Evolutionary conservation across 495 filamentous ascomycete genomes (phyloP).

Genomic region (Oleoguttula mirabilis): DNA sequence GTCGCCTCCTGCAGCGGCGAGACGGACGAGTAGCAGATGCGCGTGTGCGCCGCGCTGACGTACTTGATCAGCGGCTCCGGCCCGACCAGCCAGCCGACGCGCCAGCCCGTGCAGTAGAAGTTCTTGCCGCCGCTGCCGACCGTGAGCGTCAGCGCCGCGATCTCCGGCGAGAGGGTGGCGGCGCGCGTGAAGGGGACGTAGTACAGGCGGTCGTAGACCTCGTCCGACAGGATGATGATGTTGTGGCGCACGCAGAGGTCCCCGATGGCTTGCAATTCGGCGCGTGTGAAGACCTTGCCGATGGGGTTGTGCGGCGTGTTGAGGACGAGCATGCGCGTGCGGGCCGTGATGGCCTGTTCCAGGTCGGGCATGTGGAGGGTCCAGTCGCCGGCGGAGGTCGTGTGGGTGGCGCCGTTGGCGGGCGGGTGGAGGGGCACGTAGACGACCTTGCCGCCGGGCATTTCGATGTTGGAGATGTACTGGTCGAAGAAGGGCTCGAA

Average conservation of each 20-base stretch:
- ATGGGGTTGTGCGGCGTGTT: slow-evolving; percentile 86
- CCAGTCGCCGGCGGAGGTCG: slow-evolving; percentile 79
- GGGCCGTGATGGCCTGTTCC: slow-evolving; percentile 69
- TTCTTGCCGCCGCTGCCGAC: slow-evolving; percentile 95
- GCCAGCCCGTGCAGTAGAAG: slow-evolving; percentile 96
- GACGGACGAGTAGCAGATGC: slow-evolving; percentile 91
- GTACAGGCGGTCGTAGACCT: slow-evolving; percentile 90
- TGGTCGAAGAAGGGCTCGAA: slow-evolving; percentile 99
- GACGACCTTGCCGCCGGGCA: slow-evolving; percentile 87
- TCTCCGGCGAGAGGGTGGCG: slow-evolving; percentile 75
- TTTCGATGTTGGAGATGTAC: slow-evolving; percentile 95
- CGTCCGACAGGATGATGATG: slow-evolving; percentile 90
- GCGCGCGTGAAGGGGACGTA: slow-evolving; percentile 91
- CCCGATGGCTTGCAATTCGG: slow-evolving; percentile 76
- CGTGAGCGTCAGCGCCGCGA: slow-evolving; percentile 76
- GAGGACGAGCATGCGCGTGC: slow-evolving; percentile 90
- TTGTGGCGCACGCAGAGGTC: slow-evolving; percentile 86
- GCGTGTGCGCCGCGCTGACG: slow-evolving; percentile 81
- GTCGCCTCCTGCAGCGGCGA: slow-evolving; percentile 90
- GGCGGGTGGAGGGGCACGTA: slow-evolving; percentile 91
- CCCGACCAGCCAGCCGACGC: slow-evolving; percentile 90
- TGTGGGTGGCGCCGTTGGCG: slow-evolving; percentile 64
- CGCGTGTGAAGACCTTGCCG: slow-evolving; percentile 79
- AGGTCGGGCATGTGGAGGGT: slow-evolving; percentile 69
- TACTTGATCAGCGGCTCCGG: slow-evolving; percentile 82